These are phyloP conservation scores for Poa pratensis DNA, from an alignment of 176 grass and related monocot genomes.

Conservation along the genomic window DNA sequence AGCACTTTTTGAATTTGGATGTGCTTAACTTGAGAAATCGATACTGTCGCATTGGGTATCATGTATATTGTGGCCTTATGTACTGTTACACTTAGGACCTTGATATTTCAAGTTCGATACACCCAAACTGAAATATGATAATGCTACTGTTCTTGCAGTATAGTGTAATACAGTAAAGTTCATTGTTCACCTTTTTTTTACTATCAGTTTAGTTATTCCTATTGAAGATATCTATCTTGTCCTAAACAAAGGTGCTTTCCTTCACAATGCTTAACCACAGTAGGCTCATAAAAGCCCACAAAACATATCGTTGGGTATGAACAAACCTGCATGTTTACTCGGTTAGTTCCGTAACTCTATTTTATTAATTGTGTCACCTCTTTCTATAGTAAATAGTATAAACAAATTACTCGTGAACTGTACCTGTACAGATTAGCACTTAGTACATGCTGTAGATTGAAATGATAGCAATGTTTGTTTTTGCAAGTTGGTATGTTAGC, in stretches of 20 bases:
- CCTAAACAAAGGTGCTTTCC: background rate
- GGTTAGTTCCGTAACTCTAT: background rate
- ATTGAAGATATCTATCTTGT: background rate
- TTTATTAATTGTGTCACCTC: background rate
- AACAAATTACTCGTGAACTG: background rate
- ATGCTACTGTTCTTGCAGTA: background rate
- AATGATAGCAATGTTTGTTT: background rate
- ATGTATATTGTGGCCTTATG: background rate
- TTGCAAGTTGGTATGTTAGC: constrained; percentile 10
- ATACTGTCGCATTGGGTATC: background rate
- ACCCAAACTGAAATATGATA: background rate
- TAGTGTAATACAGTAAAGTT: background rate
- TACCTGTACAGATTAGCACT: background rate
- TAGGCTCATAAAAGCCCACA: background rate
- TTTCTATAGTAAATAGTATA: background rate
- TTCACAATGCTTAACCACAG: background rate
- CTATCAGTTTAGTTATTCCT: background rate
- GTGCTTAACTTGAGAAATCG: background rate
- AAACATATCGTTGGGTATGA: background rate
- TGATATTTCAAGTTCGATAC: background rate
- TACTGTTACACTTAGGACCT: background rate
- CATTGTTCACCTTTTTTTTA: background rate
- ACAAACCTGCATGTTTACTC: background rate
- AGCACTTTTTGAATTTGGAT: constrained; percentile 8
- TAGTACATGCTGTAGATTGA: background rate